Base-by-base conservation (phyloP, 2,329 filamentous ascomycete species). In the Epichloe festucae region DNA sequence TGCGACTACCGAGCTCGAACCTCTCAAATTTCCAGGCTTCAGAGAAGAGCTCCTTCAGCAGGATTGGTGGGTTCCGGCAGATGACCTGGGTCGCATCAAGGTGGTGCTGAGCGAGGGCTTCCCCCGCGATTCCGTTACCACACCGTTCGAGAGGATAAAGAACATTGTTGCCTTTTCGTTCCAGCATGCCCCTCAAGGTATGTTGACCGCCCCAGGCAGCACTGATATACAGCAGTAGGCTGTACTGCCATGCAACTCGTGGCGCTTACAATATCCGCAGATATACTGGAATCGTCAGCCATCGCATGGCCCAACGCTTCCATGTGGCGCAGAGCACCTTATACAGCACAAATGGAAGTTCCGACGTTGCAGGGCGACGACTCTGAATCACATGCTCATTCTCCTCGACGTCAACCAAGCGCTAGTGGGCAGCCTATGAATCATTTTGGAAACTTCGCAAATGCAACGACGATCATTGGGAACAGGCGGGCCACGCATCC, bases 151-250 rank as follows among this genome's bases (percentile, higher is more conserved):
- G 59, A 73, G 81, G 41, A 71, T 86, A 55, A 85, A 84, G 61
- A 87, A 90, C 59, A 67, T 89, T 44, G 78, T 89, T 23, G 78
- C 78, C 14, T 93, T 95, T 65, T 84, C 88, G 1, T 95, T 94
- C 60, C 87, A 93, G 61, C 87, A 93, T 70, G 89, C 86, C 36
- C 88, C 89, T 1, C 68, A 86, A 51, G 76, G 88, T 91, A 70
- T 57, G 74, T 67, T 31, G 15, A 39, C 7, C 6, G 19, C 27
- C 0, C 17, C 14, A 12, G 3, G n/a, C 14, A 38, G 31, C 31
- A 21, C 10, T 7, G 12, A 31, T 23, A 17, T 2, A 23, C 17
- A 49, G 48, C 48, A 23, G 15, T n/a, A 40, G 46, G 14, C 15
- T 48, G 21, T 2, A 19, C n/a, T 40, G 12, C 46, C 19, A 31